Evolutionary conservation across 768 basidiomycete species (phyloP).

Genomic region (Tulasnella calospora): DNA sequence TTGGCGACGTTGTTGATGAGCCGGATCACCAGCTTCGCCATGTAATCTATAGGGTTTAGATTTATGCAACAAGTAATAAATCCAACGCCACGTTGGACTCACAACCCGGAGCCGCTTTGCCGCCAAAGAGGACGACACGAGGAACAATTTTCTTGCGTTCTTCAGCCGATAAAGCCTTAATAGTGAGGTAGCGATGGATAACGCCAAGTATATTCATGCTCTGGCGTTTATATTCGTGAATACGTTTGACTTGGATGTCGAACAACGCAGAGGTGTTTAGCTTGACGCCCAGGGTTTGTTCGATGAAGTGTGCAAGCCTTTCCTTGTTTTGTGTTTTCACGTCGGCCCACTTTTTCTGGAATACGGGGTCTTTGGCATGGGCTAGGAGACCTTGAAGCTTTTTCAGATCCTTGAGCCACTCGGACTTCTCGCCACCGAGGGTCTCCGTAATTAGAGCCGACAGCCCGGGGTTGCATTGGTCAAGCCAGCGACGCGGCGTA

Average conservation of each 20-base stretch:
- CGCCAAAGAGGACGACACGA: conserved; percentile 92
- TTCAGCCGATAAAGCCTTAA: conserved; percentile 73
- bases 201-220: conserved; percentile 89
- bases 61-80: conserved; percentile 63
- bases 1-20: conserved; percentile 88
- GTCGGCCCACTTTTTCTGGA: conserved; percentile 74
- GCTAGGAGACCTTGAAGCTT: conserved; percentile 72
- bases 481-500: conserved; percentile 89
- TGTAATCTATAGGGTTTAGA: conserved; percentile 84
- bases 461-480: conserved; percentile 84
- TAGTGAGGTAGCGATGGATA: conserved; percentile 71
- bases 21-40: conserved; percentile 89
- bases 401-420: conserved; percentile 80
- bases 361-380: conserved; percentile 62
- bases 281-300: conserved; percentile 61
- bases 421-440: conserved; percentile 63
- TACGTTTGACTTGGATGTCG: conserved; percentile 77
- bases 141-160: conserved; percentile 79
- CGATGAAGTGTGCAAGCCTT: conserved; percentile 69
- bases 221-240: conserved; percentile 96
- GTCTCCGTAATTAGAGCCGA: conserved; percentile 82
- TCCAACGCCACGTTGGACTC: conserved; percentile 35
- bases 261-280: conserved; percentile 77
- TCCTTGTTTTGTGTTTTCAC: conserved; percentile 91
- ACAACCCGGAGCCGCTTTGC: conserved; percentile 95